phyloP scores from a whole-genome alignment of 225 moss, liverwort and hornwort species.

The Bryoerythrophyllum caledonicum region DNA sequence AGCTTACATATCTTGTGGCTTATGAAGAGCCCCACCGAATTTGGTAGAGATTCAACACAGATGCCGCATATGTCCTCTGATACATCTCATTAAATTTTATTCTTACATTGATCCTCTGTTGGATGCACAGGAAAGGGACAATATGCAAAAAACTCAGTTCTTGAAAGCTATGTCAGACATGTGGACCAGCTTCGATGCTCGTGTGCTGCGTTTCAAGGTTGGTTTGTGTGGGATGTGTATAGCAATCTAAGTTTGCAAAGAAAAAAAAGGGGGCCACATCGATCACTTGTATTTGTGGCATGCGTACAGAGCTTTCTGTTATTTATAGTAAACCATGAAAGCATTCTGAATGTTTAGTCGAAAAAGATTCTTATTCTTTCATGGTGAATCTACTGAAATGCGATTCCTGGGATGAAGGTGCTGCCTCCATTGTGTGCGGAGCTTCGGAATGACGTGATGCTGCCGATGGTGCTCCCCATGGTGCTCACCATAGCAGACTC shows the following conservation, averaged over 20 bases:
- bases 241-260: background rate
- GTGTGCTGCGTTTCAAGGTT: constrained; percentile 94
- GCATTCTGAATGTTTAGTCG: too few relatives aligned
- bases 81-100: background rate
- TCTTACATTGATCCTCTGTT: background rate
- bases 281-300: background rate
- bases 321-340: too few relatives aligned
- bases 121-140: constrained; percentile 81
- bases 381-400: background rate
- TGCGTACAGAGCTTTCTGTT: too few relatives aligned
- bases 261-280: background rate
- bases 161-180: constrained; percentile 90
- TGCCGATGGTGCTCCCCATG: constrained; percentile 97
- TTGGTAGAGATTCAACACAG: background rate
- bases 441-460: constrained; percentile 97
- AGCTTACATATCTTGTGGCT: background rate
- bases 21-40: background rate
- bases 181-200: constrained; percentile 94
- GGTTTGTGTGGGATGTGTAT: constrained; percentile 3
- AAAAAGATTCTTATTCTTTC: too few relatives aligned
- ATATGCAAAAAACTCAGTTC: constrained; percentile 87
- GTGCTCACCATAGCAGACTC: constrained; percentile 92
- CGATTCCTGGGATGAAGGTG: constrained; percentile 56
- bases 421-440: constrained; percentile 94
- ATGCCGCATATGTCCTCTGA: background rate